Evolutionary conservation across 1,284 basidiomycete species (phyloP).

Genomic region (Phellinidium pouzarii): DNA sequence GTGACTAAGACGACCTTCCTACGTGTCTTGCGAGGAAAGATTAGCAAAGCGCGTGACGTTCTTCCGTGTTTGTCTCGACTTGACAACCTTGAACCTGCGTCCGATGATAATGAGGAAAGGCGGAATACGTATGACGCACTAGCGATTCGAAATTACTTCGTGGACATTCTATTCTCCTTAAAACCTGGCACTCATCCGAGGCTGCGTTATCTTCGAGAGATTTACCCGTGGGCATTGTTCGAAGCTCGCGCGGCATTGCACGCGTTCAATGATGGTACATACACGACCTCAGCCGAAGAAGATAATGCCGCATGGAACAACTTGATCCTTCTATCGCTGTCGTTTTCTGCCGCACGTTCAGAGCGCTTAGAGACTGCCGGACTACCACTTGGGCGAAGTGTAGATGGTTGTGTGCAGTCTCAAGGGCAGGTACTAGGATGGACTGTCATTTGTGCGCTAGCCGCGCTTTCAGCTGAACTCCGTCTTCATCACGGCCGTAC

Average conservation of each 20-base stretch:
- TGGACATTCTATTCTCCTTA: slow-evolving; percentile 9
- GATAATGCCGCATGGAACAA: slow-evolving; percentile 15
- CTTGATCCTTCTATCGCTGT: slow-evolving; percentile 14
- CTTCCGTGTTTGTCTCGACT: background rate
- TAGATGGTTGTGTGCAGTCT: slow-evolving; percentile 21
- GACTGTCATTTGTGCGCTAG: slow-evolving; percentile 25
- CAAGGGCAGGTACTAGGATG: slow-evolving; percentile 23
- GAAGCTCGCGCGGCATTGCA: slow-evolving; percentile 14
- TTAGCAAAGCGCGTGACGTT: slow-evolving; percentile 4
- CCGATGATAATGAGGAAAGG: background rate
- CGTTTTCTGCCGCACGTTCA: slow-evolving; percentile 1
- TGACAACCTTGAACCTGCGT: background rate
- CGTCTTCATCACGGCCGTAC: background rate
- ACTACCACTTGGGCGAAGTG: slow-evolving; percentile 24
- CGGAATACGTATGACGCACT: slow-evolving; percentile 2
- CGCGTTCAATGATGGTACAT: slow-evolving; percentile 14
- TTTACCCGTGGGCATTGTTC: slow-evolving; percentile 14
- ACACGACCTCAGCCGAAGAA: slow-evolving; percentile 8
- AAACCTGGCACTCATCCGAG: background rate
- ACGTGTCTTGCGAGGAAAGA: slow-evolving; percentile 1
- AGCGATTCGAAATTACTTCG: slow-evolving; percentile 10
- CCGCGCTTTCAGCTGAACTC: slow-evolving; percentile 22
- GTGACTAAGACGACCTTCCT: slow-evolving; percentile 14
- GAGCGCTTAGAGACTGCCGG: background rate
- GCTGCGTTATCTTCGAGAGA: slow-evolving; percentile 3